Percentiles rank a stretch among this genome's conserved stretches.
Evolutionary conservation across 306 rosid species (phyloP).

Genomic region (Mucuna pruriens): DNA sequence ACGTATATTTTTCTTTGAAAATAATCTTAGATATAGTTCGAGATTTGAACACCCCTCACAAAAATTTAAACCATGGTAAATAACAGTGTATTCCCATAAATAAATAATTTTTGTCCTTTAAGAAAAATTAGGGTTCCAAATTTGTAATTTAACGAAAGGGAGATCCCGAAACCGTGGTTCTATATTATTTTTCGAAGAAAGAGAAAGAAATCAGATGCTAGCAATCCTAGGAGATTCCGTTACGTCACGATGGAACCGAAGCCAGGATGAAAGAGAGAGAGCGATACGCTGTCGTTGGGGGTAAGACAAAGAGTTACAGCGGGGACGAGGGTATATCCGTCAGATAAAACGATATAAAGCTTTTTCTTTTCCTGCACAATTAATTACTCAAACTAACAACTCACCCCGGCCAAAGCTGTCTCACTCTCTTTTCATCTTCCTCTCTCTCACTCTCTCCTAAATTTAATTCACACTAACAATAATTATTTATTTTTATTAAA

Average conservation of each 20-base stretch:
- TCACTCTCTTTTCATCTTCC: neutral
- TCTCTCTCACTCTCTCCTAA: neutral
- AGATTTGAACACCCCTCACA: no score
- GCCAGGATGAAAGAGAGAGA: neutral
- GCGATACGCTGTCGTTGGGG: neutral
- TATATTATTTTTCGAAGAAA: neutral
- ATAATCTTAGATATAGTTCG: no score
- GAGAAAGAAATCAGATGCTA: neutral
- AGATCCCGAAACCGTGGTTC: neutral
- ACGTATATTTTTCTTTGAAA: no score
- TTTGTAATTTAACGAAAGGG: neutral
- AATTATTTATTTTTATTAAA: neutral
- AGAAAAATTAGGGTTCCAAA: neutral
- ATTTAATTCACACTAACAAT: no score
- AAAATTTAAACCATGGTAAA: no score
- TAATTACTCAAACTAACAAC: neutral
- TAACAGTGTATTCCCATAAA: no score
- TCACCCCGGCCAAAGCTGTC: conserved; percentile 52
- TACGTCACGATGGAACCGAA: conserved; percentile 53
- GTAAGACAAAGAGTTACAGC: neutral
- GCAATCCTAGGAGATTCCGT: conserved; percentile 53
- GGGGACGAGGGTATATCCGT: conserved; percentile 46
- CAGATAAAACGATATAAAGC: neutral
- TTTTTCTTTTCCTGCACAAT: neutral
- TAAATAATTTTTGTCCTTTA: neutral